Evolutionary conservation across 148 eudicot species (phyloP).

Genomic region (Linanthus parryae): DNA sequence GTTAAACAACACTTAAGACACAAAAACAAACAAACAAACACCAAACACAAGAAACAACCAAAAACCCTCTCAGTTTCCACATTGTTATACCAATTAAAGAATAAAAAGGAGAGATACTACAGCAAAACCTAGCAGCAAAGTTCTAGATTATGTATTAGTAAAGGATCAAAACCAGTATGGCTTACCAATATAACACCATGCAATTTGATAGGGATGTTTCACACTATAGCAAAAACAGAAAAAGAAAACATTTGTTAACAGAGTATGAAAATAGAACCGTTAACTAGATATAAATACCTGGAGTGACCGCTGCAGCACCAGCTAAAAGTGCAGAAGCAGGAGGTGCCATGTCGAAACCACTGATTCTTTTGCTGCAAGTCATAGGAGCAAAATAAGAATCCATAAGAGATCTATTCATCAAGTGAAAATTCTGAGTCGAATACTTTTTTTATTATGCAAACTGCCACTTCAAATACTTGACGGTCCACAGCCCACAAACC

Average conservation of each 20-base stretch:
- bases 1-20: slow-evolving; percentile 82
- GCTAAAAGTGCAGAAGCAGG: slow-evolving; percentile 80
- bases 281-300: slow-evolving; percentile 44
- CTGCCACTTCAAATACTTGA: too few relatives aligned
- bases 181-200: slow-evolving; percentile 92
- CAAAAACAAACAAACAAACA: slow-evolving; percentile 94
- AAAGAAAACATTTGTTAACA: slow-evolving; percentile 45
- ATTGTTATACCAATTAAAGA: slow-evolving; percentile 46
- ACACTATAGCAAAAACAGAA: slow-evolving; percentile 65
- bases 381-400: too few relatives aligned
- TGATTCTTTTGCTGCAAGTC: slow-evolving; percentile 87
- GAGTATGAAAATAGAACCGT: slow-evolving; percentile 16
- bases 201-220: slow-evolving; percentile 69
- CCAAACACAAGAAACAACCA: slow-evolving; percentile 86
- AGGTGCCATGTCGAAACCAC: slow-evolving; percentile 99
- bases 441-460: too few relatives aligned
- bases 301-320: slow-evolving; percentile 36
- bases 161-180: slow-evolving; percentile 46
- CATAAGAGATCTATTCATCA: too few relatives aligned
- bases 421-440: too few relatives aligned
- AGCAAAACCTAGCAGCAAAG: slow-evolving; percentile 25
- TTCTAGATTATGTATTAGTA: slow-evolving; percentile 22
- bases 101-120: slow-evolving; percentile 16
- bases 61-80: slow-evolving; percentile 78
- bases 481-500: too few relatives aligned